Percentiles rank a stretch among this genome's conserved stretches.
Conservation (phyloP, 139 green algal genomes). For the Chlamydomonas sp. region DNA sequence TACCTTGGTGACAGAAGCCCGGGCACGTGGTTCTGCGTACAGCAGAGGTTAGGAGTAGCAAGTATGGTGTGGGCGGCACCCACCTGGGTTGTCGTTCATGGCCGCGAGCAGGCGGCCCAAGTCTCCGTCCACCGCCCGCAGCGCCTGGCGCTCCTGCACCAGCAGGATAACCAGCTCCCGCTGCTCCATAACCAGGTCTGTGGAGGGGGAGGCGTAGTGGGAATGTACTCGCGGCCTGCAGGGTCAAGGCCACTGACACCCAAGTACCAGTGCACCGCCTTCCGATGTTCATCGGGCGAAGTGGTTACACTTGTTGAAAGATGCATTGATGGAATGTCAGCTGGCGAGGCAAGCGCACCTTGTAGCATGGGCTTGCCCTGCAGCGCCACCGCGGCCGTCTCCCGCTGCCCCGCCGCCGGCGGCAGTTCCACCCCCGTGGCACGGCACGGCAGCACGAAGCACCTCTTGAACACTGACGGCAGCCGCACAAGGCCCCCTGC, state of each 20-base stretch:
- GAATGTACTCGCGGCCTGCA: background rate
- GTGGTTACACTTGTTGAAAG: background rate
- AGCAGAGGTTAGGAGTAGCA: too few relatives aligned
- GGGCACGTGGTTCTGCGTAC: too few relatives aligned
- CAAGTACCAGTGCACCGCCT: background rate
- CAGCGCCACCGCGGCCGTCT: background rate
- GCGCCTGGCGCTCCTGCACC: constrained; percentile 54
- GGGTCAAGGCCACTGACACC: background rate
- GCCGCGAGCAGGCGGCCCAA: constrained; percentile 19
- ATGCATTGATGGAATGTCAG: background rate
- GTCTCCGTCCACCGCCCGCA: constrained; percentile 30
- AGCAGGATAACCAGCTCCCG: constrained; percentile 46
- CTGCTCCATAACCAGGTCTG: constrained; percentile 48
- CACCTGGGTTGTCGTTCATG: constrained; percentile 40
- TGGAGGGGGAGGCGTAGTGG: background rate
- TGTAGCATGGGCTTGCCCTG: constrained; percentile 34
- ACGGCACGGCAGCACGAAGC: constrained; percentile 36
- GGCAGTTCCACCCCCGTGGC: constrained; percentile 38
- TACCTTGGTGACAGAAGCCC: too few relatives aligned
- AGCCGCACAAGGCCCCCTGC: constrained; percentile 33
- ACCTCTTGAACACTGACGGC: constrained; percentile 22
- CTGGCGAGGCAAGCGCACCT: background rate
- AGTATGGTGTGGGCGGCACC: too few relatives aligned
- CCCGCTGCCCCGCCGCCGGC: background rate
- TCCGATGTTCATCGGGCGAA: background rate